Evolutionary conservation across 1,284 basidiomycete genomes (phyloP).

Genomic region (Coniferiporia weirii): DNA sequence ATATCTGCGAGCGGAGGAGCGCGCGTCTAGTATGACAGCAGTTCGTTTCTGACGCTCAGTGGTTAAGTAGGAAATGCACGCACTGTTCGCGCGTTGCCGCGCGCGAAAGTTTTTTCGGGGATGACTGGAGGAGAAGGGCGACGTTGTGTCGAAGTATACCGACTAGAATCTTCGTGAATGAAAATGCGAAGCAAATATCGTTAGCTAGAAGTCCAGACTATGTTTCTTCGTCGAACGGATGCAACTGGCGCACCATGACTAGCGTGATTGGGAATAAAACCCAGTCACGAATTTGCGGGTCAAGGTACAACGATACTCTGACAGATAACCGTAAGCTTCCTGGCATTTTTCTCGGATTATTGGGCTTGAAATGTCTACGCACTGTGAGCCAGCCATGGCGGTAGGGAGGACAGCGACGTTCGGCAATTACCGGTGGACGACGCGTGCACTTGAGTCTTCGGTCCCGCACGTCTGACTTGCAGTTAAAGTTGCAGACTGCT

Average conservation of each 20-base stretch:
- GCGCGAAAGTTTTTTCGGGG: constrained; percentile 77
- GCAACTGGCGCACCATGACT: constrained; percentile 78
- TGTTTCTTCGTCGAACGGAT: not conserved
- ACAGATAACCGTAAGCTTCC: constrained; percentile 20
- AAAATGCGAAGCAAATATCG: not conserved
- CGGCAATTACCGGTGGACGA: not conserved
- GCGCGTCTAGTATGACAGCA: constrained; percentile 58
- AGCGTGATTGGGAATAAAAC: constrained; percentile 96
- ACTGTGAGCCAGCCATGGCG: constrained; percentile 14
- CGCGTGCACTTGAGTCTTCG: not conserved
- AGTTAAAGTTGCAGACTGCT: too few relatives aligned
- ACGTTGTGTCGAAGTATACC: constrained; percentile 94
- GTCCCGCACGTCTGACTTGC: not conserved
- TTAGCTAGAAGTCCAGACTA: not conserved
- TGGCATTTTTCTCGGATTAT: not conserved
- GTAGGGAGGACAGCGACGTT: constrained; percentile 1
- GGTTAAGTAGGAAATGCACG: constrained; percentile 31
- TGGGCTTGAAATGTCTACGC: not conserved
- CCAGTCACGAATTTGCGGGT: constrained; percentile 92
- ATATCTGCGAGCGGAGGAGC: constrained; percentile 74
- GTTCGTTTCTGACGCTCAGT: not conserved
- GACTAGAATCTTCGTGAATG: constrained; percentile 72
- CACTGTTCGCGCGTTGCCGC: constrained; percentile 91
- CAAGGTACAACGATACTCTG: constrained; percentile 79
- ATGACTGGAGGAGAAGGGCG: constrained; percentile 77